Evolutionary conservation across 2,329 filamentous ascomycete genomes (phyloP).

Genomic region (Neofusicoccum cordaticola): DNA sequence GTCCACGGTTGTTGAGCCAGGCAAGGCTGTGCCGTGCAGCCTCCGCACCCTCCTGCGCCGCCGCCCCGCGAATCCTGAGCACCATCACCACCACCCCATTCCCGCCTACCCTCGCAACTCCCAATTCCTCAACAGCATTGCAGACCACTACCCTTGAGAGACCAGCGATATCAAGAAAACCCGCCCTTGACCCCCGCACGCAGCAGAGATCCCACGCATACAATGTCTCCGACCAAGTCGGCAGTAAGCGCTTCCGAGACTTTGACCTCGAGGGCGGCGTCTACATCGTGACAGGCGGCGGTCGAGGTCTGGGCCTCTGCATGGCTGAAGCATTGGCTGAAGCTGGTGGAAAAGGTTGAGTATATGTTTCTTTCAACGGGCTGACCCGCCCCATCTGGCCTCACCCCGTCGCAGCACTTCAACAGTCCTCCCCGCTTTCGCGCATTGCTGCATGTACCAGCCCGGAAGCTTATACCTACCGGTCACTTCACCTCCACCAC

Average conservation of each 20-base stretch:
- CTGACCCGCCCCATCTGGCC: neutral
- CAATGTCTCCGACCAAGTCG: slow-evolving; percentile 9
- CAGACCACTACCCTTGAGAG: neutral
- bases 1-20: neutral
- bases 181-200: neutral
- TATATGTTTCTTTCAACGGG: neutral
- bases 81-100: neutral
- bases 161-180: neutral
- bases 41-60: neutral
- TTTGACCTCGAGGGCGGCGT: slow-evolving; percentile 33
- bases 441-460: neutral
- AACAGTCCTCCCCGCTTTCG: neutral
- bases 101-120: neutral
- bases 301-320: slow-evolving; percentile 66
- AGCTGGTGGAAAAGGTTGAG: slow-evolving; percentile 62
- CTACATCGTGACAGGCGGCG: slow-evolving; percentile 59
- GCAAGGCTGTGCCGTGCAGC: neutral
- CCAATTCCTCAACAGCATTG: neutral
- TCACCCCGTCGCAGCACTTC: neutral
- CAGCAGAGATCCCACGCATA: neutral
- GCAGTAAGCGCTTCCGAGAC: slow-evolving; percentile 12
- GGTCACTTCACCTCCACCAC: neutral
- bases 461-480: too few species aligned
- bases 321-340: slow-evolving; percentile 71
- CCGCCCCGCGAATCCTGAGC: neutral